Conservation (phyloP, 2,329 filamentous ascomycete species). For the Cryphonectria radicalis region DNA sequence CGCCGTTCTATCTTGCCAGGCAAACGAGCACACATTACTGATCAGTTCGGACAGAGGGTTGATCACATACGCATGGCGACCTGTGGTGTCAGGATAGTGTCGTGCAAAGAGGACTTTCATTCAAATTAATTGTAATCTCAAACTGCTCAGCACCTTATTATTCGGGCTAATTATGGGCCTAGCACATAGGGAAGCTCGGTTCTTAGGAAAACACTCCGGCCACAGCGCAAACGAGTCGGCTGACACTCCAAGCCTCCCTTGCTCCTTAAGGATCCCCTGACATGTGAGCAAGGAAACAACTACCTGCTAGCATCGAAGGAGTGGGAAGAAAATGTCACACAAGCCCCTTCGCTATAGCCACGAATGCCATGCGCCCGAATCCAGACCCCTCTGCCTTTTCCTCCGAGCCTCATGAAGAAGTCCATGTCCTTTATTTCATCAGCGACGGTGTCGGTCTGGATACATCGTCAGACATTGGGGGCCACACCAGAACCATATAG, state of each 20-base stretch:
- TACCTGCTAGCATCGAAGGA: not conserved
- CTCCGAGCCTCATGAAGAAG: not conserved
- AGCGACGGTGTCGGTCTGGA: conserved; percentile 20
- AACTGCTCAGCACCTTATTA: not conserved
- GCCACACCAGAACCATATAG: not conserved
- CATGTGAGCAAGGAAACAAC: not conserved
- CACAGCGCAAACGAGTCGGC: not conserved
- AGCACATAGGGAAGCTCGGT: not conserved
- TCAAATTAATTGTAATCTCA: not conserved
- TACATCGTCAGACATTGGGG: conserved; percentile 1
- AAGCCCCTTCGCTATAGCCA: not conserved
- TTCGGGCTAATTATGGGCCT: not conserved
- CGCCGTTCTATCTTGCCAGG: not conserved
- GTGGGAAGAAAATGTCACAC: not conserved
- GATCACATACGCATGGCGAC: not conserved
- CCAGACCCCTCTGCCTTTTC: not conserved
- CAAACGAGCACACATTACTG: not conserved
- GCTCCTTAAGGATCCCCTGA: not conserved
- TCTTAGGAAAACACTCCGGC: not conserved
- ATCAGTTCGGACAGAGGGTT: not conserved
- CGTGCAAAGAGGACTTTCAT: not conserved
- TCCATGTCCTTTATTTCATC: not conserved
- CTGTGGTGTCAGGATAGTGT: not conserved
- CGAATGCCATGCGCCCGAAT: not conserved
- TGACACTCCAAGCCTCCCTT: conserved; percentile 4